Conservation (phyloP, 1,139 yeast species). For the Saccharomyces hybrid region DNA sequence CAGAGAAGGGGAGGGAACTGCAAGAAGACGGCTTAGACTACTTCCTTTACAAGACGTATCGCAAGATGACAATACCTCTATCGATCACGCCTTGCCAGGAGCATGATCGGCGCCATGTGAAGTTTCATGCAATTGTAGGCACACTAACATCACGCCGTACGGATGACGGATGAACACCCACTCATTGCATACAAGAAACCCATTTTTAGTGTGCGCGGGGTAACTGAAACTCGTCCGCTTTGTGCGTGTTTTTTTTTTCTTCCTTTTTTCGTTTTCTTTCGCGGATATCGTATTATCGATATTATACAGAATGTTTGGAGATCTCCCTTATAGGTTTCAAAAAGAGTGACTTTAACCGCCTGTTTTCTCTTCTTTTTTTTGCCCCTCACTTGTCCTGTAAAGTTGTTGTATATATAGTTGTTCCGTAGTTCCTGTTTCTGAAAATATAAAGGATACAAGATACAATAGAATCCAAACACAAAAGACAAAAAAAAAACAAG, state of each 20-base stretch:
- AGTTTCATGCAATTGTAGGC: not conserved
- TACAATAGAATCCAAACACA: not conserved
- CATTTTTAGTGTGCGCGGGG: not conserved
- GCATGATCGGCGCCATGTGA: not conserved
- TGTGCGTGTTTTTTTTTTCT: not conserved
- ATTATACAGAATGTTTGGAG: not conserved
- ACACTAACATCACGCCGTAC: not conserved
- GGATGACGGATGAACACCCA: not conserved
- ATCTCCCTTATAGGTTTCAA: not conserved
- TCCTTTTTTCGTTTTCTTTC: slow-evolving; percentile 2
- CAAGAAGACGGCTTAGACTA: not conserved
- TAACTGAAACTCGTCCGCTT: not conserved
- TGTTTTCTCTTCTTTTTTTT: not conserved
- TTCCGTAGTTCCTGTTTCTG: not conserved
- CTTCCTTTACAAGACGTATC: not conserved
- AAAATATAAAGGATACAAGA: not conserved
- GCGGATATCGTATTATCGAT: not conserved
- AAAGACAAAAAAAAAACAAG: not conserved
- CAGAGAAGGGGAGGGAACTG: not conserved
- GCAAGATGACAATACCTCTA: not conserved
- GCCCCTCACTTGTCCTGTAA: not conserved
- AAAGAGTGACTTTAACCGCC: not conserved
- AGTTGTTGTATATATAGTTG: not conserved
- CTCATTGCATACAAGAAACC: not conserved
- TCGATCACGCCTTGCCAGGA: not conserved